A percentile compares a stretch with the other conserved stretches of the same genome.
Conservation (phyloP, 2,329 filamentous ascomycete species). For the Diplodia intermedia region DNA sequence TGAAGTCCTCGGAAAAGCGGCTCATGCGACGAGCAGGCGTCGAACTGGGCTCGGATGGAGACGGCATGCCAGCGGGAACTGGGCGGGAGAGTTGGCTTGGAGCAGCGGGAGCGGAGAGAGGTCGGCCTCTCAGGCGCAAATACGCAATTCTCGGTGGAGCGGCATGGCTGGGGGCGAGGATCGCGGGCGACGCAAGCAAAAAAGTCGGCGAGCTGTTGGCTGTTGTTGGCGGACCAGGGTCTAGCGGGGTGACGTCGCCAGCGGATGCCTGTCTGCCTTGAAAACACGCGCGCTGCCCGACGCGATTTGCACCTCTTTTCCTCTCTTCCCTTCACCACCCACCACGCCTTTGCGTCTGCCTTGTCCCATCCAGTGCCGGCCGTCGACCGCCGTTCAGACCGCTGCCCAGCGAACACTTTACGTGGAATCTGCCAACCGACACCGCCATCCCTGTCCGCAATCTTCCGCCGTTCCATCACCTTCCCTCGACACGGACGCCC, state of each 20-base stretch:
- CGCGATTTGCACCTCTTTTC: not conserved
- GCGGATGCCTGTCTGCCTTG: not conserved
- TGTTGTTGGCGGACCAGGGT: not conserved
- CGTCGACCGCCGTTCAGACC: too few relatives aligned
- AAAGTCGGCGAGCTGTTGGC: not conserved
- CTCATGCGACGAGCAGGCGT: slow-evolving; percentile 22
- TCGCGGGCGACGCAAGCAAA: not conserved
- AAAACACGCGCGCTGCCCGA: not conserved
- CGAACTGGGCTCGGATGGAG: not conserved
- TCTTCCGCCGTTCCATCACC: not conserved
- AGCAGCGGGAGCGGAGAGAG: too few relatives aligned
- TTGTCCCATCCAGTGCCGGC: not conserved
- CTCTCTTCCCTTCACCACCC: not conserved
- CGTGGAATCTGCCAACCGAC: too few relatives aligned
- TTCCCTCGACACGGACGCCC: not conserved
- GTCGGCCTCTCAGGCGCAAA: not conserved
- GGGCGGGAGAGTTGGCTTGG: not conserved
- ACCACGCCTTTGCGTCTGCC: too few relatives aligned
- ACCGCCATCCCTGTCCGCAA: not conserved
- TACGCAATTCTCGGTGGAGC: not conserved
- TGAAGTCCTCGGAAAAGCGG: slow-evolving; percentile 25
- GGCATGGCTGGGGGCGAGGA: not conserved
- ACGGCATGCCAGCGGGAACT: not conserved
- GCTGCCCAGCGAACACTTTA: too few relatives aligned
- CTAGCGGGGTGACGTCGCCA: not conserved